A percentile compares a stretch with the other conserved stretches of the same genome.
phyloP scores from a whole-genome alignment of 768 basidiomycete species.

The Pulveroboletus sp. region DNA sequence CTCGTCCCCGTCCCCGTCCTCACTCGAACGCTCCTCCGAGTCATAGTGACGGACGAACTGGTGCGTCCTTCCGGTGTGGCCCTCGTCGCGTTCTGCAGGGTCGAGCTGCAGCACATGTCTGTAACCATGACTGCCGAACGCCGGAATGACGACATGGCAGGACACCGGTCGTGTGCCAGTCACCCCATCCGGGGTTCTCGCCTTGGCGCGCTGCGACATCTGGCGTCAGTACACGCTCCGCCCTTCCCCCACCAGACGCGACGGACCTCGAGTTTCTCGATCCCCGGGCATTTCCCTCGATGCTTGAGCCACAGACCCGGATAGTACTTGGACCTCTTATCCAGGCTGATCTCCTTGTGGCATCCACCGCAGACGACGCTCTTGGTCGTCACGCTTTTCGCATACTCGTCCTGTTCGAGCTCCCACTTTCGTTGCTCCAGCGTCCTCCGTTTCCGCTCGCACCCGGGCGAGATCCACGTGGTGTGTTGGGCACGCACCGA shows the following conservation, averaged over 20 bases:
- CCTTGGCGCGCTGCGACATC: conserved; percentile 16
- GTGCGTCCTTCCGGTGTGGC: neutral
- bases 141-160: neutral
- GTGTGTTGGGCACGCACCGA: neutral
- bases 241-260: neutral
- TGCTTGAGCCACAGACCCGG: conserved; percentile 35
- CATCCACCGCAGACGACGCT: conserved; percentile 31
- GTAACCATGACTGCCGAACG: neutral
- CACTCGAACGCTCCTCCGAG: conserved; percentile 7
- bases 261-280: conserved; percentile 27
- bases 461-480: conserved; percentile 16
- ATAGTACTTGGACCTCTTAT: conserved; percentile 33
- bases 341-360: conserved; percentile 29
- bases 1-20: conserved; percentile 20
- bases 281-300: conserved; percentile 23
- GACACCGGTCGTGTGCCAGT: conserved; percentile 1
- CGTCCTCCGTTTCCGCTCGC: conserved; percentile 27
- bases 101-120: neutral
- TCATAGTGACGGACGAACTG: neutral
- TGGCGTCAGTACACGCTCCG: conserved; percentile 8
- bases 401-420: conserved; percentile 29
- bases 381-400: conserved; percentile 19
- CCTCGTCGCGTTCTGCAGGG: neutral
- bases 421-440: conserved; percentile 23
- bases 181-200: neutral